Percentiles rank a stretch among this genome's conserved stretches.
These are phyloP conservation scores for Penstemon newberryi DNA, from an alignment of 257 asterid genomes.

Conservation along the genomic window DNA sequence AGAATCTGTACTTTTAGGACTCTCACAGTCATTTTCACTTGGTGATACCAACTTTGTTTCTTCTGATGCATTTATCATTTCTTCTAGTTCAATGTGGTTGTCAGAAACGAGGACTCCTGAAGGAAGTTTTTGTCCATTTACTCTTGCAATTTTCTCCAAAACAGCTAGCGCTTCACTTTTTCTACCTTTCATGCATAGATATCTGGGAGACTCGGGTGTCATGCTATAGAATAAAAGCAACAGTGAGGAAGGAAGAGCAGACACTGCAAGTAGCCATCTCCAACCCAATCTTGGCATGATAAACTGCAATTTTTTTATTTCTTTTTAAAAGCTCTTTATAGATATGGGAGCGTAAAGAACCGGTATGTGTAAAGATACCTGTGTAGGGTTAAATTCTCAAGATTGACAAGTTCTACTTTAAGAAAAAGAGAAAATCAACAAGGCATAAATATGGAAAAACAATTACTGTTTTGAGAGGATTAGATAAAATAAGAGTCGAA, in stretches of 20 bases:
- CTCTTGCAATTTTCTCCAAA: constrained; percentile 47
- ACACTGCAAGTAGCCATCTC: constrained; percentile 66
- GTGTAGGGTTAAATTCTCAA: background rate
- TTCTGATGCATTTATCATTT: constrained; percentile 40
- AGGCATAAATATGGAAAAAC: background rate
- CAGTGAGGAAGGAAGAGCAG: constrained; percentile 57
- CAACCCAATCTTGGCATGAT: constrained; percentile 65
- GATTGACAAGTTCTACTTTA: background rate
- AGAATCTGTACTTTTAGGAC: constrained; percentile 29
- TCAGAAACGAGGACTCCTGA: constrained; percentile 53
- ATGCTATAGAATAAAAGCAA: constrained; percentile 49
- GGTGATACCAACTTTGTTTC: constrained; percentile 48
- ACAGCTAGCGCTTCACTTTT: constrained; percentile 43
- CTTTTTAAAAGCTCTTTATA: constrained; percentile 3
- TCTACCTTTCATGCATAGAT: constrained; percentile 53
- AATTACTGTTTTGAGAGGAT: background rate
- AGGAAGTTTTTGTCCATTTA: constrained; percentile 56
- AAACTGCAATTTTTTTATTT: constrained; percentile 36
- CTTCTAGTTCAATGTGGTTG: constrained; percentile 43
- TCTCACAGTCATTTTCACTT: constrained; percentile 20
- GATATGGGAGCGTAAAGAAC: constrained; percentile 8
- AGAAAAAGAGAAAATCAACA: background rate
- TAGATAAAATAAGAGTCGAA: background rate
- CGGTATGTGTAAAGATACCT: background rate
- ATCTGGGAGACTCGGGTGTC: constrained; percentile 63